Evolutionary conservation across 768 basidiomycete species (phyloP), one percentile per base, ranked within the genome.

Genomic region (Boletus subcaerulescens): DNA sequence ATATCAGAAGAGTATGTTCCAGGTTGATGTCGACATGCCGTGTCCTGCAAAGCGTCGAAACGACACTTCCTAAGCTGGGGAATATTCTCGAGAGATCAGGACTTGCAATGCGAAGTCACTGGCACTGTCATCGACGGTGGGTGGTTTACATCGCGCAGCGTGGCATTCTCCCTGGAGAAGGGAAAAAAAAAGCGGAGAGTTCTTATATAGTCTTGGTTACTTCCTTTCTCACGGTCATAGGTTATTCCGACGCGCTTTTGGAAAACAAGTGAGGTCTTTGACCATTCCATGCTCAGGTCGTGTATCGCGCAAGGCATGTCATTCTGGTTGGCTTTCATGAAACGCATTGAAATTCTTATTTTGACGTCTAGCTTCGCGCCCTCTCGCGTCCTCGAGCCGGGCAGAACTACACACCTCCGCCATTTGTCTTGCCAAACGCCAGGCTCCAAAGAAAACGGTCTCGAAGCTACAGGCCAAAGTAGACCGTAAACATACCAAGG

Each of bases 11-110:
- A 39, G 36, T 49, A 76, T 82, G 80, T 82, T 66, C 78, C 82
- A 82, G 76, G 68, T 62, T 71, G 55, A 73, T 78, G 75, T 83
- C 81, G 80, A 82, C 81, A 81, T 83, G 82, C 79, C 80, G 78
- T 72, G 73, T 76, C 77, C 80, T 82, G 60, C 62, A 67, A 65
- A 57, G 55, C 68, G 79, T 76, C 72, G 73, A 77, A 69, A 76
- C 81, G 78, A 82, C 82, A 83, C 80, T 83, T 83, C 81, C 81
- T 83, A 83, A 63, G 76, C 81, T 82, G 81, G 72, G 68, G 49
- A 45, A 65, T 71, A 14, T 55, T 83, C 77, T 82, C 65, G 80
- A 80, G 80, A 81, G 77, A 69, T 69, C 76, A 81, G 79, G 73
- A 80, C 76, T 76, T 68, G 65, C 50, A 64, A 62, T 70, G n/a